phyloP scores from a whole-genome alignment of 2,329 filamentous ascomycete species.

The Blumeriella jaapii region DNA sequence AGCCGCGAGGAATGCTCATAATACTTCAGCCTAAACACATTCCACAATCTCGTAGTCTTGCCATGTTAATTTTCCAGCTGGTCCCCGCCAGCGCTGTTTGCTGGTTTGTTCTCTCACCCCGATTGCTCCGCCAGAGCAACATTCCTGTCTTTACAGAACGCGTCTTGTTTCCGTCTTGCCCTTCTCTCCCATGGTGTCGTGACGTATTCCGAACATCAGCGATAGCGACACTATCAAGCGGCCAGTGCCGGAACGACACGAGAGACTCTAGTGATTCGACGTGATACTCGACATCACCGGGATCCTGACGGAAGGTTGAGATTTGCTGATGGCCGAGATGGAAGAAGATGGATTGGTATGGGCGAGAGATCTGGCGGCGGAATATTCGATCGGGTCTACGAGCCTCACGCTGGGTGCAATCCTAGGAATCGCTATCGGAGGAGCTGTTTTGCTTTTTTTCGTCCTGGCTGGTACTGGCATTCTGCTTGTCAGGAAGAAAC shows the following conservation, averaged over 20 bases:
- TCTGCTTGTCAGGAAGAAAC: conserved; percentile 10
- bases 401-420: conserved; percentile 10
- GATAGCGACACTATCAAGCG: neutral
- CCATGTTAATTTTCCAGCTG: conserved; percentile 4
- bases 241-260: neutral
- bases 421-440: conserved; percentile 16
- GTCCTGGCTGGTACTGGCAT: conserved; percentile 5
- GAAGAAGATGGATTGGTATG: neutral
- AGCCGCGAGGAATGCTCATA: conserved; percentile 10
- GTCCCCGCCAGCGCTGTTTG: neutral
- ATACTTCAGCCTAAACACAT: conserved; percentile 4
- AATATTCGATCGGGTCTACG: conserved; percentile 5
- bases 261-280: neutral
- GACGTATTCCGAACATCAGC: neutral
- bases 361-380: neutral
- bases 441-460: conserved; percentile 8
- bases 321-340: conserved; percentile 1
- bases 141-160: conserved; percentile 8
- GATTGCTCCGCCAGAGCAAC: conserved; percentile 4
- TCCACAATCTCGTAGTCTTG: conserved; percentile 4
- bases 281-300: neutral
- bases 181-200: neutral
- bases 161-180: neutral
- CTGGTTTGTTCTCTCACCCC: neutral
- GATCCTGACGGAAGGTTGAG: no score